A percentile compares a stretch with the other conserved stretches of the same genome.
Evolutionary conservation across 2,329 filamentous ascomycete species (phyloP).

Genomic region (Fusarium sambucinum): DNA sequence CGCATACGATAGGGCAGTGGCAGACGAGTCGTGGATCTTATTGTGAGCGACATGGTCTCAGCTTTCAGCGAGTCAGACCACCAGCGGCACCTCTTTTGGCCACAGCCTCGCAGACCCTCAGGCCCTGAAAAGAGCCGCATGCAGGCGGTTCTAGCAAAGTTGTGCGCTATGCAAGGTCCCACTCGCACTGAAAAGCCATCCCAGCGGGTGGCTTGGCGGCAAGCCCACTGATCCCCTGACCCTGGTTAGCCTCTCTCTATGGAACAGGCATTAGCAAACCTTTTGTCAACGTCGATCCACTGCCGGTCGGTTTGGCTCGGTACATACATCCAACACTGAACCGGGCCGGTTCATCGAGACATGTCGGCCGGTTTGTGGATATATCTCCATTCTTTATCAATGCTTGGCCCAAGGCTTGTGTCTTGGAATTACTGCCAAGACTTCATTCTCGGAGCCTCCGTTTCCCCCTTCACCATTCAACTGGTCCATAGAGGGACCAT

Average conservation of each 20-base stretch:
- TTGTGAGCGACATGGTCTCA: slow-evolving; percentile 31
- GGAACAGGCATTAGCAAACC: slow-evolving; percentile 46
- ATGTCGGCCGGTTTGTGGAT: slow-evolving; percentile 39
- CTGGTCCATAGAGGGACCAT: slow-evolving; percentile 39
- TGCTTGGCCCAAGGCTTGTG: slow-evolving; percentile 11
- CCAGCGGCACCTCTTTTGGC: too few species aligned
- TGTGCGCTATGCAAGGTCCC: slow-evolving; percentile 33
- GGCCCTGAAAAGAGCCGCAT: slow-evolving; percentile 37
- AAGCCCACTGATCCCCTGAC: slow-evolving; percentile 6
- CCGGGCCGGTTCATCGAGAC: slow-evolving; percentile 20
- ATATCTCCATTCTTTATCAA: slow-evolving; percentile 9
- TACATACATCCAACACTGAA: slow-evolving; percentile 13
- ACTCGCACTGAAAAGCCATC: slow-evolving; percentile 15
- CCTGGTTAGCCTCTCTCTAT: slow-evolving; percentile 24
- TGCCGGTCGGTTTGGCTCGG: slow-evolving; percentile 26
- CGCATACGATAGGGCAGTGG: slow-evolving; percentile 15
- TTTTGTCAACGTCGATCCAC: slow-evolving; percentile 49
- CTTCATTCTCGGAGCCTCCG: slow-evolving; percentile 37
- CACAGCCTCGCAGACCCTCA: too few species aligned
- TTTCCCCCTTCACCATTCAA: slow-evolving; percentile 26
- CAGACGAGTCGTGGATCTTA: slow-evolving; percentile 24
- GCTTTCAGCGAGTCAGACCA: slow-evolving; percentile 21
- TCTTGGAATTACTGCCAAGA: slow-evolving; percentile 37
- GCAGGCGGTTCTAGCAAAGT: slow-evolving; percentile 39
- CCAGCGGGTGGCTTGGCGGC: slow-evolving; percentile 37